These are phyloP conservation scores for Przewalskia tangutica DNA, from an alignment of 257 asterid species.

Conservation along the genomic window DNA sequence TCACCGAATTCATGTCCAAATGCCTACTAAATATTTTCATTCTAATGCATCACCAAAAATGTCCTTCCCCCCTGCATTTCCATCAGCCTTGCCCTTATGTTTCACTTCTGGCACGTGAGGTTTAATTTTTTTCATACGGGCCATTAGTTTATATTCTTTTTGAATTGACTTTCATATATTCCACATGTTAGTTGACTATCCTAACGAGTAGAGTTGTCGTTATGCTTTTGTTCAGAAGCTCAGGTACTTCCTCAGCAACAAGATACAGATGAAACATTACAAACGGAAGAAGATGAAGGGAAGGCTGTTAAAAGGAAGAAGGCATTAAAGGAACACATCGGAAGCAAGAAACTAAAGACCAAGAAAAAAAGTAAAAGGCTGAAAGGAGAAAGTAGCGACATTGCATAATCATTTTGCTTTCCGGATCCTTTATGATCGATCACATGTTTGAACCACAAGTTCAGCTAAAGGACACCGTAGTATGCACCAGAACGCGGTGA, in stretches of 20 bases:
- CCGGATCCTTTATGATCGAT: neutral
- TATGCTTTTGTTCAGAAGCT: constrained; percentile 7
- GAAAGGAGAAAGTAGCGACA: neutral
- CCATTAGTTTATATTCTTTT: neutral
- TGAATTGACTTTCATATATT: neutral
- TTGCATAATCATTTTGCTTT: neutral
- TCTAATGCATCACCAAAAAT: too few relatives aligned
- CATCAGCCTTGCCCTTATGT: too few relatives aligned
- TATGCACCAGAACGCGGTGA: neutral
- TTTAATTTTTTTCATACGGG: neutral
- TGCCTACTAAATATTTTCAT: too few relatives aligned
- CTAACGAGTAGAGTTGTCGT: neutral
- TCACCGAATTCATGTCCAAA: too few relatives aligned
- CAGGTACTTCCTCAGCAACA: constrained; percentile 16
- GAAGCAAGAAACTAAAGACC: constrained; percentile 33
- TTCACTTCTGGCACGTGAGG: too few relatives aligned
- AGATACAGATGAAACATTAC: constrained; percentile 11
- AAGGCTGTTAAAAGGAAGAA: constrained; percentile 32
- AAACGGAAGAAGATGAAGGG: constrained; percentile 15
- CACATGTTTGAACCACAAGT: neutral
- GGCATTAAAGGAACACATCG: constrained; percentile 16
- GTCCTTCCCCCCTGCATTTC: too few relatives aligned
- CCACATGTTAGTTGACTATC: neutral
- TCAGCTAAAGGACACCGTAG: neutral
- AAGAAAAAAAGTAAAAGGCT: constrained; percentile 29